Conservation (phyloP, 768 basidiomycete species). For the Hydnomerulius pinastri region DNA sequence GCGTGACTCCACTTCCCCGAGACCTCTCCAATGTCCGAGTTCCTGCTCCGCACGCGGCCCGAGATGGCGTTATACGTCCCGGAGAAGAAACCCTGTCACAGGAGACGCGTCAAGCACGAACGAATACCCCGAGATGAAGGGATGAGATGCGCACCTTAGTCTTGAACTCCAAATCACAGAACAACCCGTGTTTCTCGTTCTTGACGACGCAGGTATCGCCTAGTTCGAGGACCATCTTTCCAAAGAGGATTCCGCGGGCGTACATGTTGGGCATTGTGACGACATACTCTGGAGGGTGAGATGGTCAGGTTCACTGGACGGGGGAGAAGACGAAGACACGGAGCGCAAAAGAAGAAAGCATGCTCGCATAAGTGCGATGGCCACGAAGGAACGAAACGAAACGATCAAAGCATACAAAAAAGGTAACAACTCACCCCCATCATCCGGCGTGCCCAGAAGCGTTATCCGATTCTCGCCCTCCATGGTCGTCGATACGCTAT, state of each 20-base stretch:
- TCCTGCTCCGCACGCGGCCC: constrained; percentile 71
- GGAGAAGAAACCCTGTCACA: constrained; percentile 86
- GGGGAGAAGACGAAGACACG: no score
- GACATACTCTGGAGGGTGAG: constrained; percentile 61
- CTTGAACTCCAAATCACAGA: constrained; percentile 93
- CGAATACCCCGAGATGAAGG: not conserved
- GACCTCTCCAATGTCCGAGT: constrained; percentile 78
- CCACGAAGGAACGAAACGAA: no score
- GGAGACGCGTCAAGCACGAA: not conserved
- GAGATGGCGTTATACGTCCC: constrained; percentile 92
- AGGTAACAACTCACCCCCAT: constrained; percentile 70
- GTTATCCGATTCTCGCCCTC: constrained; percentile 92
- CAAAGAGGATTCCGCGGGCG: constrained; percentile 83
- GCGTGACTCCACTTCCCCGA: constrained; percentile 87
- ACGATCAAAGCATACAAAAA: not conserved
- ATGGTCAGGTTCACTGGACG: no score
- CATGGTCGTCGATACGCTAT: constrained; percentile 95
- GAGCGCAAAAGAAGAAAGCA: no score
- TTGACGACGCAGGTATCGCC: constrained; percentile 86
- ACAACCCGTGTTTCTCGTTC: constrained; percentile 74
- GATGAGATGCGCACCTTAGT: constrained; percentile 67
- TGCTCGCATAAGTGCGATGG: no score
- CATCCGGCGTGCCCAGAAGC: constrained; percentile 79
- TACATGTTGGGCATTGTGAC: constrained; percentile 99
- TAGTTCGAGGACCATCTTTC: constrained; percentile 95